Evolutionary conservation across 257 asterid genomes (phyloP).

Genomic region (Solanum pennellii): DNA sequence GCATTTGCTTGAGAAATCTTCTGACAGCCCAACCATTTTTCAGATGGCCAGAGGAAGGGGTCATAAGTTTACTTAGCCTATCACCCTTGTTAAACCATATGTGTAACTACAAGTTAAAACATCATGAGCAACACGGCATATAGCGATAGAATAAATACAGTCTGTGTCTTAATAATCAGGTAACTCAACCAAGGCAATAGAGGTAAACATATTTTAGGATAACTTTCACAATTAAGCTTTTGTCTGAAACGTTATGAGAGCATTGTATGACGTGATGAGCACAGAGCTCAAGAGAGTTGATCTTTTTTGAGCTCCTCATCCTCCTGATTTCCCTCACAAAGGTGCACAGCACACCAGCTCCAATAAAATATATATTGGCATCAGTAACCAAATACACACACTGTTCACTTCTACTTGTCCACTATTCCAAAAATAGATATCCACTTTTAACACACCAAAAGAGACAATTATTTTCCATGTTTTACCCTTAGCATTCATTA

Average conservation of each 20-base stretch:
- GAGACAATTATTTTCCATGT: neutral
- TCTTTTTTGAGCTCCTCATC: neutral
- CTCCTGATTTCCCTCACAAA: neutral
- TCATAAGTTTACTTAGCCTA: neutral
- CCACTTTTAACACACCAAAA: neutral
- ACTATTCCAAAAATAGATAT: neutral
- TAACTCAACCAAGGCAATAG: neutral
- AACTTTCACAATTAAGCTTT: neutral
- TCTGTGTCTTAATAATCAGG: neutral
- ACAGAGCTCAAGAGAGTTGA: neutral
- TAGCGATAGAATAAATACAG: neutral
- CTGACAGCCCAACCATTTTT: neutral
- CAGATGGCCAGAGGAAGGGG: neutral
- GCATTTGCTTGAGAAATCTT: neutral
- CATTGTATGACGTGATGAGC: neutral
- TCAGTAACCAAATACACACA: neutral
- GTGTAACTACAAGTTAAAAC: neutral
- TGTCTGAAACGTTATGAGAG: neutral
- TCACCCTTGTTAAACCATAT: neutral
- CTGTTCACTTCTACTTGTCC: neutral
- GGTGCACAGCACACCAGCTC: neutral
- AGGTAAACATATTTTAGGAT: neutral
- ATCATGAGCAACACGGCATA: neutral
- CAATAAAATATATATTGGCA: neutral
- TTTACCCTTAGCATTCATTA: neutral